Evolutionary conservation across 495 filamentous ascomycete genomes (phyloP), one percentile per base, ranked within the genome.

Genomic region (Talaromyces borbonicus): DNA sequence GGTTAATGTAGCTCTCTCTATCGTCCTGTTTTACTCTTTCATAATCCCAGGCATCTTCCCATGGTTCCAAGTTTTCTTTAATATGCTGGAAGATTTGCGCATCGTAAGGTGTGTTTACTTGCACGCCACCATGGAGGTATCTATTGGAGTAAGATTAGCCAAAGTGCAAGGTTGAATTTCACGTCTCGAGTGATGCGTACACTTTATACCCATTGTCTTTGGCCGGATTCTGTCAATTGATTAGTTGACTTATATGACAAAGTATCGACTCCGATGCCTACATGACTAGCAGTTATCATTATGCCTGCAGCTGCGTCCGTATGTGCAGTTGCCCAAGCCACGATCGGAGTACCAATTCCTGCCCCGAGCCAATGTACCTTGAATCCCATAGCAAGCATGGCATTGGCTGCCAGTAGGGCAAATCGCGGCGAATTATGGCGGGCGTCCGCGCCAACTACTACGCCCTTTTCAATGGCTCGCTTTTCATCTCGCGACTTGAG

Each of bases 181-280:
- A 39, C 9, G 6, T n/a, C 20, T 20, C 19, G 45, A 35, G 30
- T 47, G 31, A 31, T 47, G 16, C 65, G 39, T 61, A 75, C 57
- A 86, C 82, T 63, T 86, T 86, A 61, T 85, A 85, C 30, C 80
- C 77, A 54, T 87, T 85, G 56, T 87, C 81, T 49, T 75, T 62
- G 15, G 77, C 73, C 39, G 82, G 83, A 52, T 87, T 87, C 68
- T 71, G 47, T 19, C 11, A 26, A 4, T 19, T 15, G 47, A 52
- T 62, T 43, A 56, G 57, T 54, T 33, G 50, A 33, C 35, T 29
- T 35, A 27, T 30, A 38, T 15, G 11, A 15, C 7, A 23, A 12
- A 38, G 6, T 16, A 49, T 35, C 29, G 15, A 31, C 3, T 31
- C 4, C 5, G 22, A 25, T 7, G 50, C 68, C 41, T 66, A 72